A percentile compares a stretch with the other conserved stretches of the same genome.
These are phyloP conservation scores for Calonectria montana DNA, from an alignment of 2,329 filamentous ascomycete species.

Conservation along the genomic window DNA sequence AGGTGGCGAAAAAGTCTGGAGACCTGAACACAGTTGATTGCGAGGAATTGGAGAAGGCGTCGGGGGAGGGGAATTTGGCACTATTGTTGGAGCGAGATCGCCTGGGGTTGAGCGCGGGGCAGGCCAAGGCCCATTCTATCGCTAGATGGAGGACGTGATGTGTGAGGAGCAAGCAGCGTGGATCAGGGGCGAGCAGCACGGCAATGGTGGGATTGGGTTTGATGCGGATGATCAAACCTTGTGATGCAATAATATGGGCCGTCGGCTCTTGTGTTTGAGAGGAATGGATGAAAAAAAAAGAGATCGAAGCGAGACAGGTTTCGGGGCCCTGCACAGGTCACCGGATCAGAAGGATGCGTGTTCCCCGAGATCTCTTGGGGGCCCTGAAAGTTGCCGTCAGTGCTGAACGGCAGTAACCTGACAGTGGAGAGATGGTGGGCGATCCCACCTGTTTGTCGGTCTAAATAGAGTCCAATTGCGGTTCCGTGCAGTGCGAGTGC, in stretches of 20 bases:
- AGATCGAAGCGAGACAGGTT: not conserved
- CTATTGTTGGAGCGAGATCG: not conserved
- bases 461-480: not conserved
- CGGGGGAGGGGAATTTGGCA: slow-evolving; percentile 1
- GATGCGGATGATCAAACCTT: not conserved
- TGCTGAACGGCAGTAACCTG: not conserved
- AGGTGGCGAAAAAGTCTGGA: slow-evolving; percentile 28
- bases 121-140: slow-evolving; percentile 6
- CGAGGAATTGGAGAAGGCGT: slow-evolving; percentile 8
- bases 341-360: slow-evolving; percentile 6
- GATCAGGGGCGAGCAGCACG: not conserved
- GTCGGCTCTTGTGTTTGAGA: not conserved
- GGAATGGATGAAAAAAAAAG: not conserved
- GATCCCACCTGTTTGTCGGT: slow-evolving; percentile 8
- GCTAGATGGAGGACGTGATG: not conserved
- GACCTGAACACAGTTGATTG: slow-evolving; percentile 14
- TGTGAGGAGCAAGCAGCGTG: not conserved
- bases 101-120: slow-evolving; percentile 16
- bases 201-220: not conserved
- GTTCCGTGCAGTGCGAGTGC: slow-evolving; percentile 3
- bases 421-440: slow-evolving; percentile 9
- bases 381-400: not conserved
- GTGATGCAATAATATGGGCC: not conserved
- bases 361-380: slow-evolving; percentile 4
- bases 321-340: slow-evolving; percentile 6